Evolutionary conservation across 2,329 filamentous ascomycete genomes (phyloP).

Genomic region (Lecanicillium sp.): DNA sequence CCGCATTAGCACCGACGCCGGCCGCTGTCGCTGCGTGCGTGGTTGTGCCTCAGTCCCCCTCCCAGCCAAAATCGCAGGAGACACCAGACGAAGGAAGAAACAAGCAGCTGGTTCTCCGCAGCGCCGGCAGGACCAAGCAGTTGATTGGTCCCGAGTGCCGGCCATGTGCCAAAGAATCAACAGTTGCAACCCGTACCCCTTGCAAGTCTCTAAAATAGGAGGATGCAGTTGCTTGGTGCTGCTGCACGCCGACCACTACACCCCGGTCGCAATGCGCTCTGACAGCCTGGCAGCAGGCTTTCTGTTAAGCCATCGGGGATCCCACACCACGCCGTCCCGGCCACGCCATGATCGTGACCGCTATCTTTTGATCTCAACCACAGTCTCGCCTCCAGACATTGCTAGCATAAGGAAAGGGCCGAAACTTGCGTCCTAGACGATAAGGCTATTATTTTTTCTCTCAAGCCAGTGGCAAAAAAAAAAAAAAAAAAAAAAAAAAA

Average conservation of each 20-base stretch:
- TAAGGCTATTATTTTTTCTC: neutral
- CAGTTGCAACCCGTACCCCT: neutral
- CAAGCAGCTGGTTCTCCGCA: neutral
- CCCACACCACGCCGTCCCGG: neutral
- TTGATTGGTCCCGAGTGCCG: conserved; percentile 11
- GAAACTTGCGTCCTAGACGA: no score
- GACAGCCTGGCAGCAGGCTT: no score
- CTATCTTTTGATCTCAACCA: neutral
- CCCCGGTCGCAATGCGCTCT: no score
- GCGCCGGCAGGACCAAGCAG: no score
- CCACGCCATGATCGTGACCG: neutral
- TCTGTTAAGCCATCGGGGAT: no score
- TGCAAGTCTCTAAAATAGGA: neutral
- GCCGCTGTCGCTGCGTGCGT: no score
- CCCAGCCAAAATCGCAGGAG: no score
- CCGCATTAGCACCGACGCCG: no score
- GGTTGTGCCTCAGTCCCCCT: no score
- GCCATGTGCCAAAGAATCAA: conserved; percentile 3
- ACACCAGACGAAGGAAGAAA: neutral
- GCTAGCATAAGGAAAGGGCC: no score
- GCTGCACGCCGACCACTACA: no score
- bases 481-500: no score
- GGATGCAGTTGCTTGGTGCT: neutral
- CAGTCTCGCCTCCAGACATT: neutral
- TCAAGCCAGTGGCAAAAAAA: neutral